Base-by-base conservation (phyloP, 2,329 filamentous ascomycete species). In the Pseudocercospora crystallina region DNA sequence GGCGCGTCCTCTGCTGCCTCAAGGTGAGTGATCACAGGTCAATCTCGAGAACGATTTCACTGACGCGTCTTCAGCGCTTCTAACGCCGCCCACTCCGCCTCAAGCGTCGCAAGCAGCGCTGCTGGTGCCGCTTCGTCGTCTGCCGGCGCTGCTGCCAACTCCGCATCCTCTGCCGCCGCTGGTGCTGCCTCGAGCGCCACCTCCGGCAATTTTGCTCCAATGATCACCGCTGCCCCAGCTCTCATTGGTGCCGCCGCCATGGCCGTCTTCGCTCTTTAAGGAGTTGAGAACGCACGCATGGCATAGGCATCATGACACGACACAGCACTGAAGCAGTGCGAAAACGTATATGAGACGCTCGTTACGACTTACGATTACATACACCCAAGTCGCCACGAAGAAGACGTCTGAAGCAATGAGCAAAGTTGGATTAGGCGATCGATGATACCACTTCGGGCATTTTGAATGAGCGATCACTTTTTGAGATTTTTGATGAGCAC, bases 191-290 rank as follows among this genome's bases (percentile, higher is more conserved):
- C 52, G 34, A 49, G 53, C 46, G 49, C 56, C 32, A 54, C 57
- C 39, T 51, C 54, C 12, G 49, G 43, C 34, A 58, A 51, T 40
- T 54, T 45, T 32, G 63, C 58, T 29, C 60, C 67, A 30, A 54
- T 69, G 29, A 52, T 61, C 53, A 71, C 66, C 13, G 66, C 66
- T 31, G 66, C 61, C 8, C 66, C 68, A 37, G 52, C 43, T 38
- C 52, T 71, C 49, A 26, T 26, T 26, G 53, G 68, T 47, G 67
- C 64, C 51, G 67, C 61, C 46, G 65, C 62, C 33, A 47, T 71
- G 3, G 77, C 76, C 12, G 79, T 77, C 2, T 77, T 73, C 47
- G 63, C 64, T 34, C 57, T 69, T 30, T 66, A 66, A 61, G 80
- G 85, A 42, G 47, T 70, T 41, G 74, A n/a, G n/a, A 73, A 58